Evolutionary conservation across 805 yeast species (phyloP).

Genomic region (Hanseniaspora mollemarum): DNA sequence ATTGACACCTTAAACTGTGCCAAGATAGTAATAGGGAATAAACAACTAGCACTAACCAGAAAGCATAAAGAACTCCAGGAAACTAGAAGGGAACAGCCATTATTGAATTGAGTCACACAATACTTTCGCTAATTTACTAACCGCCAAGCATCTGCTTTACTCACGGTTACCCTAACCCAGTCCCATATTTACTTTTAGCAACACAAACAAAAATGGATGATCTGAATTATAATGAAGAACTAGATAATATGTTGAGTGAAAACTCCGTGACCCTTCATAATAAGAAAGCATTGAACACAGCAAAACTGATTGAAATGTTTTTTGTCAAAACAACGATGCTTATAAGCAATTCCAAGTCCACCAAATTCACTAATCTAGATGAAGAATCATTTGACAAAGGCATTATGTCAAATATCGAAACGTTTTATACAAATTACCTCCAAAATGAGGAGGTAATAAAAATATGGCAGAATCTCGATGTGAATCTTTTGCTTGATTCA

Average conservation of each 20-base stretch:
- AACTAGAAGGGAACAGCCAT: too few species aligned
- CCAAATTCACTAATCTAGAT: slow-evolving; percentile 13
- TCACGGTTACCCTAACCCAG: too few species aligned
- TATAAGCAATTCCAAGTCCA: slow-evolving; percentile 38
- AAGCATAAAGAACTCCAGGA: too few species aligned
- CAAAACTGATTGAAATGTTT: slow-evolving; percentile 45
- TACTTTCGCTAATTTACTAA: too few species aligned
- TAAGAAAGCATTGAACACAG: neutral
- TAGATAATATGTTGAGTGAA: neutral
- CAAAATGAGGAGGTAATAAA: slow-evolving; percentile 30
- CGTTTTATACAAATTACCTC: slow-evolving; percentile 18
- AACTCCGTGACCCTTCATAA: neutral
- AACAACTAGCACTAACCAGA: too few species aligned
- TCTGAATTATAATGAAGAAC: neutral
- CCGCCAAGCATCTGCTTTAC: too few species aligned
- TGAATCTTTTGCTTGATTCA: neutral
- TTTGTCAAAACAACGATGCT: slow-evolving; percentile 52
- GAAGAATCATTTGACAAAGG: slow-evolving; percentile 23
- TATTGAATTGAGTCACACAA: too few species aligned
- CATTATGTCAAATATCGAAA: slow-evolving; percentile 18
- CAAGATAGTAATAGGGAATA: too few species aligned
- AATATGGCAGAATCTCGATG: slow-evolving; percentile 23
- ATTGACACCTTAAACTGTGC: too few species aligned
- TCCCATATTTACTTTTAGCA: too few species aligned
- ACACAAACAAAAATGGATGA: neutral